Conservation (phyloP, 1,139 yeast genomes). For the Pichia inconspicua region DNA sequence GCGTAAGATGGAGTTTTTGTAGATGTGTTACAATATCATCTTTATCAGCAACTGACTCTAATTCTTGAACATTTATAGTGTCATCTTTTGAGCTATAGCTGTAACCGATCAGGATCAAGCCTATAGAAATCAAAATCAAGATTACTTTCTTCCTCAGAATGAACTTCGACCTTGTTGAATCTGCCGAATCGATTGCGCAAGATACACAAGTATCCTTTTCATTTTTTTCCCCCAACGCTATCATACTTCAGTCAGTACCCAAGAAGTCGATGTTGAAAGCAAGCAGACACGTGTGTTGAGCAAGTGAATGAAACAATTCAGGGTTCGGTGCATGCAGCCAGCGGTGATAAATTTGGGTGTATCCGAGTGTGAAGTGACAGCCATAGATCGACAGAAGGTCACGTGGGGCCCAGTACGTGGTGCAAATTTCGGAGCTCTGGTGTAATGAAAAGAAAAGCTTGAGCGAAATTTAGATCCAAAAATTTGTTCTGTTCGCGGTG, state of each 20-base stretch:
- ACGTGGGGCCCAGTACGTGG: too few relatives aligned
- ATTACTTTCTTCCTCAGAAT: neutral
- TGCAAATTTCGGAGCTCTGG: too few relatives aligned
- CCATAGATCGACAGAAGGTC: too few relatives aligned
- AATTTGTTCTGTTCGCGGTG: neutral
- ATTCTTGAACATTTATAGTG: neutral
- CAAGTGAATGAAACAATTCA: too few relatives aligned
- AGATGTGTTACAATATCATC: constrained; percentile 10
- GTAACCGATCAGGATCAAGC: neutral
- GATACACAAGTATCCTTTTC: neutral
- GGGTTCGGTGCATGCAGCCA: too few relatives aligned
- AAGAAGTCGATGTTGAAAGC: neutral
- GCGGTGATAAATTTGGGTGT: too few relatives aligned
- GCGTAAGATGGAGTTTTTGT: constrained; percentile 31
- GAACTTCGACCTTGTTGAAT: neutral
- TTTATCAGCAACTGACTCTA: constrained; percentile 4
- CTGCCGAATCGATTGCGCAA: neutral
- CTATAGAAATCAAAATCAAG: neutral
- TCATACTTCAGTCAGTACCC: neutral
- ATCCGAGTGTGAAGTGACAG: too few relatives aligned
- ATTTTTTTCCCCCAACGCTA: neutral
- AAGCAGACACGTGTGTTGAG: neutral
- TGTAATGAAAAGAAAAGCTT: too few relatives aligned
- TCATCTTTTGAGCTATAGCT: too few relatives aligned
- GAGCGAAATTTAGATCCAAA: too few relatives aligned